Base-by-base conservation (phyloP, 768 basidiomycete genomes). In the Xerocomellus dryophilus region DNA sequence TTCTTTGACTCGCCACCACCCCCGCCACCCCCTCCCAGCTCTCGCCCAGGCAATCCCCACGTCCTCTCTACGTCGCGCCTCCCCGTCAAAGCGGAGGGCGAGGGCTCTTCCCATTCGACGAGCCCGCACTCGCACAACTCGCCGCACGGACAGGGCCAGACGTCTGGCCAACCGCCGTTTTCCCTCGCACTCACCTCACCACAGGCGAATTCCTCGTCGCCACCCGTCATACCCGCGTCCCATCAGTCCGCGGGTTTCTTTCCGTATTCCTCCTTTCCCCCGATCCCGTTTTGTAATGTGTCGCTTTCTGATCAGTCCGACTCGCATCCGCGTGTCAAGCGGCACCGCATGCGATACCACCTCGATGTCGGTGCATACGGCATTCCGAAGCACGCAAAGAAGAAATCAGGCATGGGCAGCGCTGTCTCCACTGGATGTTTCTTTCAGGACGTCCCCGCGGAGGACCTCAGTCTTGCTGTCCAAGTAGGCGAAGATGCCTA, bases 401-500 rank as follows among this genome's bases (percentile, higher is more conserved):
- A 50, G 52, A 70, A 72, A 27, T 56, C 74, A 65, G 72, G 66
- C 66, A 58, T 51, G 61, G 52, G 56, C 43, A 49, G 51, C 43
- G 2, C 60, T 5, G 59, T 50, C 35, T 48, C 36, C 41, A 48
- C 59, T 35, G 67, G 54, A 60, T 73, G 53, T 61, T 70, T 54
- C 40, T 72, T 49, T 49, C 67, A 63, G 54, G 58, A 74, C 17
- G 46, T 42, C 12, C 68, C 73, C 11, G 41, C 67, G 3, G 69
- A 73, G 23, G 70, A 68, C 6, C 71, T 76, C 41, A 67, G 68
- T 34, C 77, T 87, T 12, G 79, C 89, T 0, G 84, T 88, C 0
- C 88, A 91, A 65, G 85, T 97, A 11, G 94, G 94, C 38, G 94
- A 98, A 68, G 94, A 98, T 64, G 90, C 93, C 5, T 96, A 93